These are phyloP conservation scores for Theobroma cacao DNA, from an alignment of 345 rosid species.

Conservation along the genomic window DNA sequence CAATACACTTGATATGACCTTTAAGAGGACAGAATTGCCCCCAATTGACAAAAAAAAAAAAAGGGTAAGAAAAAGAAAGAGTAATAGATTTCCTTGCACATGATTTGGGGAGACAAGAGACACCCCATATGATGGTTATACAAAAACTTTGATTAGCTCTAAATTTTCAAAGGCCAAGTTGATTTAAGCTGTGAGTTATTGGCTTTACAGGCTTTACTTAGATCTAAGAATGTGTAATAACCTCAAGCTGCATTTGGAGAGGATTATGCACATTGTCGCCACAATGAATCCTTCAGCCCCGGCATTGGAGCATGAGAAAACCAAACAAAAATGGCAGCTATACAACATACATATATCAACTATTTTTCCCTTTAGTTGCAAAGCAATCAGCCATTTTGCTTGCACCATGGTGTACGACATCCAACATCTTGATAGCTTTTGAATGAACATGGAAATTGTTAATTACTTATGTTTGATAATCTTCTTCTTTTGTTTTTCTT, in stretches of 20 bases:
- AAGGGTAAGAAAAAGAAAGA: not conserved
- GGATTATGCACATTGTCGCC: constrained; percentile 21
- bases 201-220: constrained; percentile 10
- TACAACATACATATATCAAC: too few species aligned
- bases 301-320: not conserved
- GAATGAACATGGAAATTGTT: not conserved
- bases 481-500: too few species aligned
- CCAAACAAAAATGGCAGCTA: not conserved
- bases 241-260: constrained; percentile 7
- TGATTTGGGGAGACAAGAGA: constrained; percentile 25
- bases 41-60: not conserved
- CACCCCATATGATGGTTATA: constrained; percentile 22
- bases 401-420: not conserved
- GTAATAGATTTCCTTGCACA: constrained; percentile 23
- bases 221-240: constrained; percentile 15
- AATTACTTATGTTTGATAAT: too few species aligned
- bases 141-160: not conserved
- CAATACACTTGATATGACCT: constrained; percentile 2
- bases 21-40: not conserved
- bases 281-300: not conserved
- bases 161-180: constrained; percentile 3
- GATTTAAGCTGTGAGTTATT: not conserved
- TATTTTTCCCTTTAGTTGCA: not conserved
- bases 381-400: not conserved
- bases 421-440: not conserved